Conservation (phyloP, 2,329 filamentous ascomycete genomes). For the Ophiostoma australiae region DNA sequence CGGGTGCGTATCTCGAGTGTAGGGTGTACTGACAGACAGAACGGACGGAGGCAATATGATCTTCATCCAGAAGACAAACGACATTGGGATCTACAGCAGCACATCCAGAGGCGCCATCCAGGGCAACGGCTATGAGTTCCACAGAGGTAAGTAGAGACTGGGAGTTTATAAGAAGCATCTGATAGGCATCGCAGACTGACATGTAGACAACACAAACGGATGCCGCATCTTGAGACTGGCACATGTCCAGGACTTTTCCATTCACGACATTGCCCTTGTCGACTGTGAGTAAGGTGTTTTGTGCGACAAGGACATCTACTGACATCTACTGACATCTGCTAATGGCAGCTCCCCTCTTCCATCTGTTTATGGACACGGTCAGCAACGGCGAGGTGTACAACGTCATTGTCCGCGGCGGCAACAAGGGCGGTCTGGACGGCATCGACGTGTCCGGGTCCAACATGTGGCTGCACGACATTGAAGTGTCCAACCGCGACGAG, state of each 20-base stretch:
- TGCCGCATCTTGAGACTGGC: background rate
- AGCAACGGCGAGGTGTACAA: constrained; percentile 51
- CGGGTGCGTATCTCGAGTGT: too few species aligned
- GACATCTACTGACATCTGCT: background rate
- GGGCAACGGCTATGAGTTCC: constrained; percentile 45
- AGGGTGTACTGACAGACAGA: background rate
- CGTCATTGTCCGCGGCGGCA: constrained; percentile 47
- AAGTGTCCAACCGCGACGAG: constrained; percentile 59
- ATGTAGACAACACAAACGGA: background rate
- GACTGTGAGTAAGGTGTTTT: constrained; percentile 32
- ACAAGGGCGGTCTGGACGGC: constrained; percentile 51
- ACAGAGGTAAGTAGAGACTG: constrained; percentile 29
- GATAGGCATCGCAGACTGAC: background rate
- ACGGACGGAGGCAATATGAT: constrained; percentile 30
- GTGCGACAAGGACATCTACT: too few species aligned
- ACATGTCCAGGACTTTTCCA: constrained; percentile 42
- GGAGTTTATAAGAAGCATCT: background rate
- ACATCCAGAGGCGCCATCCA: constrained; percentile 45
- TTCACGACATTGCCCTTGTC: constrained; percentile 47
- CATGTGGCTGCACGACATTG: constrained; percentile 55
- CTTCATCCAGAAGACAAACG: constrained; percentile 31
- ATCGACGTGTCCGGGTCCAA: constrained; percentile 52
- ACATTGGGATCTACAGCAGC: constrained; percentile 46
- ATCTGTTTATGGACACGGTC: constrained; percentile 33
- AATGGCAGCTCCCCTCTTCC: constrained; percentile 27